Conservation (phyloP, 129 eudicot species). For the Mikania micrantha region DNA sequence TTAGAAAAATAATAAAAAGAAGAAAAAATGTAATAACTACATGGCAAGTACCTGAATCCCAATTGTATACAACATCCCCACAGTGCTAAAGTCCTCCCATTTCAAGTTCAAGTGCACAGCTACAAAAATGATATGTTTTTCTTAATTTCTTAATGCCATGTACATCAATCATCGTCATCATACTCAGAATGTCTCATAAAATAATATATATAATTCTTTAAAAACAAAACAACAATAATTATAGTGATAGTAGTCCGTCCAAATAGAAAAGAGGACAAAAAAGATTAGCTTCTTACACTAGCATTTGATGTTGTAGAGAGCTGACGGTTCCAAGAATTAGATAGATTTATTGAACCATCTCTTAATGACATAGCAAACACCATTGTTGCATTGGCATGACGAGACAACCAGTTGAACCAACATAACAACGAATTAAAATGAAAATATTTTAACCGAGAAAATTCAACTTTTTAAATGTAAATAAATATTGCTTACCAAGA, state of each 20-base stretch:
- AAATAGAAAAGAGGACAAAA: neutral
- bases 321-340: conserved; percentile 89
- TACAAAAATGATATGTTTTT: conserved; percentile 25
- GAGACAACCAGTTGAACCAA: conserved; percentile 57
- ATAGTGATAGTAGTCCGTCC: neutral
- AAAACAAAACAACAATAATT: neutral
- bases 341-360: conserved; percentile 89
- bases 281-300: conserved; percentile 49
- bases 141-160: neutral
- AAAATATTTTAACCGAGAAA: neutral
- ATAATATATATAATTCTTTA: neutral
- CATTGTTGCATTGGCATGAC: conserved; percentile 74
- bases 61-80: conserved; percentile 74
- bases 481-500: conserved; percentile 42
- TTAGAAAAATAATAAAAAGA: neutral
- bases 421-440: neutral
- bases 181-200: no score
- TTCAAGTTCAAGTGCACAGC: conserved; percentile 79
- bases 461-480: neutral
- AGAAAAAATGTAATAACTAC: neutral
- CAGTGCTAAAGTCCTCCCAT: conserved; percentile 77
- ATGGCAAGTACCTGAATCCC: conserved; percentile 65
- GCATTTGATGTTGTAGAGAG: conserved; percentile 72
- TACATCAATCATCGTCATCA: no score
- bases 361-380: conserved; percentile 71